Evolutionary conservation across 225 moss, liverwort and hornwort genomes (phyloP).

Genomic region (Rhytidiadelphus loreus): DNA sequence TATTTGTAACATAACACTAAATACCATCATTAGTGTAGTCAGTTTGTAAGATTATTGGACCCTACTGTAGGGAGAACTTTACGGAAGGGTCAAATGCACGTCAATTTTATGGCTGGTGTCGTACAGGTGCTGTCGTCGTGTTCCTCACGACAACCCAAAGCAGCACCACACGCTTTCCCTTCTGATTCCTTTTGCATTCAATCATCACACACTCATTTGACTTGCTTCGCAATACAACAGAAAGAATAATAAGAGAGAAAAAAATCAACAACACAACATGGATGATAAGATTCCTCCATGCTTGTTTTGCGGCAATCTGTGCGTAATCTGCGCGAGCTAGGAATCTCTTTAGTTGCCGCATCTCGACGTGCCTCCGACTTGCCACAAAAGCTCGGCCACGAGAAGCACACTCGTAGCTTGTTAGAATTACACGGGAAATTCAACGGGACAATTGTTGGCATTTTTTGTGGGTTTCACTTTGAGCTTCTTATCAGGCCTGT

Average conservation of each 20-base stretch:
- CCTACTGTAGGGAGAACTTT: background rate
- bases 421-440: no score
- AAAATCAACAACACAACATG: no score
- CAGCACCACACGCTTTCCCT: background rate
- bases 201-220: background rate
- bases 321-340: background rate
- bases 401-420: background rate
- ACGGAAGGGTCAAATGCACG: background rate
- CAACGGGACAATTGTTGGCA: background rate
- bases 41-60: no score
- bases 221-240: background rate
- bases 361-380: background rate
- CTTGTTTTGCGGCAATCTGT: background rate
- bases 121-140: background rate
- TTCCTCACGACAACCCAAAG: background rate
- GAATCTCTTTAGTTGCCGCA: background rate
- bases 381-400: background rate
- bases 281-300: background rate
- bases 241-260: no score
- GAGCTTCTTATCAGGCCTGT: background rate
- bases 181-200: background rate
- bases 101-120: background rate
- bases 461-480: background rate
- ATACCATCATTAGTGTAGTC: no score
- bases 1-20: no score